Base-by-base conservation (phyloP, 345 rosid genomes). In the Geranium rotundifolium region DNA sequence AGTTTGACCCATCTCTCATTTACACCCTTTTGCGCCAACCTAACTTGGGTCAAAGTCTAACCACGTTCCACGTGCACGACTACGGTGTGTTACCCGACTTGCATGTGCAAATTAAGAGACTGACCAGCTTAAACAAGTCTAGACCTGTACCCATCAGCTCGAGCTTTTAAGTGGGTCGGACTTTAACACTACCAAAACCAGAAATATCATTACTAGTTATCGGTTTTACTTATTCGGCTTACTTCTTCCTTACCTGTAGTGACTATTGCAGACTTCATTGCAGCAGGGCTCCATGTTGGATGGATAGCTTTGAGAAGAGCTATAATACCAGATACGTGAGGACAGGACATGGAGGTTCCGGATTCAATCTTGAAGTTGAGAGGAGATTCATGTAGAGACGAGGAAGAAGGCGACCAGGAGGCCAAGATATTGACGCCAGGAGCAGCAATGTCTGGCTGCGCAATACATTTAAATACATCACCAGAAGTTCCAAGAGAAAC, bases 301-400 rank as follows among this genome's bases (percentile, higher is more conserved):
- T 84, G 75, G 34, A 72, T 60, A 59, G 75, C 66, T 69, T 76
- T 79, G 52, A 81, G 74, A 50, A 84, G 85, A 4, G 79, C 88
- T 41, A 81, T 76, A 27, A 79, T 65, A 18, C 85, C 85, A 3
- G 85, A 73, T 59, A 84, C 37, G 66, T 81, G 85, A 58, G 88
- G 88, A 64, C 84, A 79, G 62, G 85, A 65, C 85, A 84, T 84
- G 66, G 88, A 81, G 20, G 85, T 84, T 59, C 88, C 85, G 0
- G 85, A 84, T 57, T 79, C 84, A 2, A 84, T 18, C 20, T 69
- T 71, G 62, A 79, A 83, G 70, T 64, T 65, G 29, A 75, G 37
- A 18, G 68, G 59, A 17, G 61, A n/a, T 5, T 63, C 57, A 7
- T 57, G 55, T 62, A 14, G 54, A 20, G 29, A 57, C 20, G 72